Base-by-base conservation (phyloP, 1,284 basidiomycete genomes). In the Laetiporus sulphureus region DNA sequence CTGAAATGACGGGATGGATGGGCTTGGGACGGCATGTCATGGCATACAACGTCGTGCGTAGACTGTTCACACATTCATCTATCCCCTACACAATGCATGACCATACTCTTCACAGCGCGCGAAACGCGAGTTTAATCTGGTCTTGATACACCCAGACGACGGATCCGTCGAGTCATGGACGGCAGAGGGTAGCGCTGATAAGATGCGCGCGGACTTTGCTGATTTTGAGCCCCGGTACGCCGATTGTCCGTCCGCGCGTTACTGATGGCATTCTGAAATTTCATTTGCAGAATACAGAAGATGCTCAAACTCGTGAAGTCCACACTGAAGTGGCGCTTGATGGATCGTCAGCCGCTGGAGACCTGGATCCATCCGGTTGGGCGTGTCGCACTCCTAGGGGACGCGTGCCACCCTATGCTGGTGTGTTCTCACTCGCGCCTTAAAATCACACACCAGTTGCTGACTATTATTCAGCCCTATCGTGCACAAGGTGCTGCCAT, bases 401-500 rank as follows among this genome's bases (percentile, higher is more conserved):
- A 79, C 49, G 66, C 76, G 0, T 75, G 73, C 38, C 76, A 78
- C 49, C 75, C 79, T 0, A 80, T 80, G 75, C 64, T 79, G 11
- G 73, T 79, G 45, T 43, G 75, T 59, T 19, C 20, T 18, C 20
- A 11, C 11, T 22, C 31, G 2, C 18, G 18, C 20, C n/a, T n/a
- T 29, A 35, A 20, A 2, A 21, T 25, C 19, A n/a, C 21, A 25
- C 16, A 7, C 37, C 38, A 12, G 44, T 29, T 22, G 21, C 15
- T 2, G 18, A 19, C 20, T 30, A 22, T 2, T 36, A 8, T 13
- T 19, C 49, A 81, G 77, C 81, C 81, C 4, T 81, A 81, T 56
- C 72, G 77, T 31, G 81, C 77, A 0, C 80, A 83, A 57, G 81
- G 79, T 12, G 73, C 79, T 12, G 77, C 79, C 3, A 81, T 83